Evolutionary conservation across 352 stramenopile species (phyloP), one percentile per base, ranked within the genome.

Genomic region (Aphanomyces invadans): DNA sequence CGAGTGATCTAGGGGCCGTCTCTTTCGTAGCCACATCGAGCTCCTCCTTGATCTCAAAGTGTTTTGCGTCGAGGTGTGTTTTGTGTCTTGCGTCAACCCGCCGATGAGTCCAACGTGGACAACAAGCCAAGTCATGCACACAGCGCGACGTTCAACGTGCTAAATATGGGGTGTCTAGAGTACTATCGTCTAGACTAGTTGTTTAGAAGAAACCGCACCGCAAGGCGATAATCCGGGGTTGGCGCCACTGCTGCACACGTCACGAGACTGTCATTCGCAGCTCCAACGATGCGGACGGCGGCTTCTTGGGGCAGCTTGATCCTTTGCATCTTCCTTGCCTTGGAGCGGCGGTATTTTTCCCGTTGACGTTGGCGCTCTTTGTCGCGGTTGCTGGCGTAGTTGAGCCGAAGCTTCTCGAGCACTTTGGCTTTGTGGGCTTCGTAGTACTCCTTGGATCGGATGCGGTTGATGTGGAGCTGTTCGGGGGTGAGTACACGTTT

Each of bases 361-460:
- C 60, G 60, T 33, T 67, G 60, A 44, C 60, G 60, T 32, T 67
- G 9, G 45, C 60, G 45, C 38, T 67, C 60, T n/a, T 60, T 56
- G 1, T 67, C 60, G 11, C 49, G 45, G 42, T 67, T 67, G 19
- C 54, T 44, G 9, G 33, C 25, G 49, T 67, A 67, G 21, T 67
- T 28, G 17, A 29, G 7, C 2, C 60, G 60, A 11, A 67, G 46
- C 49, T 67, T 67, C 26, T 49, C 39, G 17, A 67, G 42, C 5
- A 67, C 60, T 15, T 49, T 33, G 49, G 56, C 44, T 17, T 51
- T 49, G 32, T 67, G 48, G 4, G 48, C 42, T 57, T 67, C 49
- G 33, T 67, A 67, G 32, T 67, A 67, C 38, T 67, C 48, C 42
- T 67, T 67, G 11, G 60, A 67, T 17, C 60, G 60, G 3, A 67